Evolutionary conservation across 2,329 filamentous ascomycete genomes (phyloP).

Genomic region (Fusarium veterinarium): DNA sequence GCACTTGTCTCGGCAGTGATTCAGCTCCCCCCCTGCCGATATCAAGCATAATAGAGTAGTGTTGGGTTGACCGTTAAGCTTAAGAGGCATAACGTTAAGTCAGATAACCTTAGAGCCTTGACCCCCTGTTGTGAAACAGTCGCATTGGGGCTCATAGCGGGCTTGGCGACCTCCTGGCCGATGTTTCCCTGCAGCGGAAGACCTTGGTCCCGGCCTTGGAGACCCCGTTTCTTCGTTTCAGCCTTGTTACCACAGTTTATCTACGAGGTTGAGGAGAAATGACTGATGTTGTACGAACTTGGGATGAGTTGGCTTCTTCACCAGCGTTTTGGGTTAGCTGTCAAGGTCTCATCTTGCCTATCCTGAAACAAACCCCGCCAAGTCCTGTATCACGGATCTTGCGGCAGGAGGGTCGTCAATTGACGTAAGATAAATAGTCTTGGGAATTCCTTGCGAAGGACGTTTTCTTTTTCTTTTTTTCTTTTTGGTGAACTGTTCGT

Average conservation of each 20-base stretch:
- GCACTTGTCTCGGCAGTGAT: conserved; percentile 15
- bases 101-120: background rate
- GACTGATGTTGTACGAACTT: conserved; percentile 2
- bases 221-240: conserved; percentile 26
- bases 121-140: conserved; percentile 1
- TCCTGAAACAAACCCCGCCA: conserved; percentile 21
- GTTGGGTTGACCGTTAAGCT: conserved; percentile 6
- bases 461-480: background rate
- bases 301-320: conserved; percentile 4
- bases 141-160: background rate
- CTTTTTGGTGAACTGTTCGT: background rate
- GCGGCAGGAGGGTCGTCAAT: background rate
- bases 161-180: conserved; percentile 20
- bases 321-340: conserved; percentile 21
- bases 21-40: background rate
- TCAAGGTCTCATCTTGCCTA: conserved; percentile 19
- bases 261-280: background rate
- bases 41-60: background rate
- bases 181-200: conserved; percentile 25
- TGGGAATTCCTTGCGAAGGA: background rate
- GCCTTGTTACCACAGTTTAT: background rate
- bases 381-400: background rate
- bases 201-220: conserved; percentile 18
- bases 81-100: conserved; percentile 21
- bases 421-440: conserved; percentile 10